Evolutionary conservation across 2,329 filamentous ascomycete species (phyloP), one percentile per base, ranked within the genome.

Genomic region (Hymenoscyphus fraxineus): DNA sequence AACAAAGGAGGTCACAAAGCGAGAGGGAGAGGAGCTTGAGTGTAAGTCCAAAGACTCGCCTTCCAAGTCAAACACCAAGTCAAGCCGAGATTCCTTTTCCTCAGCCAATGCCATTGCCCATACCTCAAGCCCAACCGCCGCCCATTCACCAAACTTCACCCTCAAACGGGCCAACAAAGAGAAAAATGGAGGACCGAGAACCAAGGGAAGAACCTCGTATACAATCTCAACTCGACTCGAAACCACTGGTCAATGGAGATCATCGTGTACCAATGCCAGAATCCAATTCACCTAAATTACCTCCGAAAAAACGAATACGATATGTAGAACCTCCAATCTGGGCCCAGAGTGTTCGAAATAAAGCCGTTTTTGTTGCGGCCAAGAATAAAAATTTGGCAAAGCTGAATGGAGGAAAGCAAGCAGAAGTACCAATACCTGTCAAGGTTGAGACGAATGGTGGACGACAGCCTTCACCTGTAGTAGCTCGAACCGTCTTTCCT

Each of bases 41-140:
- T 73, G 86, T 94, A 60, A 94, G 90, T 74, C 91, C 92, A 38
- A 93, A 92, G 78, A 92, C 90, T 41, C 82, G 84, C 67, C 79
- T 88, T 16, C 71, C 76, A 6, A 73, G 75, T 61, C 70, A 69
- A 63, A 64, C 73, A n/a, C 71, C 76, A 7, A 73, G 75, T 61
- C 69, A 69, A 63, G 64, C 73, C 13, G 62, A 66, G 63, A 65
- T 56, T 10, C 60, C 65, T 31, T 66, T 62, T 47, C 64, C 64
- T 22, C 64, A 68, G 65, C 67, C 62, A 54, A 54, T 54, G 6
- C 69, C 10, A 19, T n/a, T 35, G 55, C 55, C 19, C 31, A 35
- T 57, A 9, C 47, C 19, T 19, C 47, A 54, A 27, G 47, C 47
- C 47, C 47, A 54, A 27, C 9, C 47, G 19, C 47, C 10, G 47